Evolutionary conservation across 371 early-diverging fungal species (phyloP), one percentile per base, ranked within the genome.

Genomic region (Spiromyces aspiralis): DNA sequence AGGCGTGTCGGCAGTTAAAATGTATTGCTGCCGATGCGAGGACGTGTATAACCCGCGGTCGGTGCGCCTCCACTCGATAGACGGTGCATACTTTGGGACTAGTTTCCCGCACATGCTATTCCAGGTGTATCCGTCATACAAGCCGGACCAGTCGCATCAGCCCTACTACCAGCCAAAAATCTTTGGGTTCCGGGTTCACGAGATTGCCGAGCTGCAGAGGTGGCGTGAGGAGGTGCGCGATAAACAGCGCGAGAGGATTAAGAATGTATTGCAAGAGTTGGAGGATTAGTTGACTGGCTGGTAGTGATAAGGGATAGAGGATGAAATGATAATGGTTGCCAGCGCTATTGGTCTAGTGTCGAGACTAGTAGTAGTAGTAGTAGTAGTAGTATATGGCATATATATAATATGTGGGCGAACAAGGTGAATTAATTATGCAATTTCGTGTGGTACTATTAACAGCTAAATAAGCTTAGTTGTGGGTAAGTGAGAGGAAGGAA

Each of bases 51-150:
- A 80, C 55, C 93, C 98, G 21, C 83, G 81, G 64, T 83, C 85
- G 25, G 72, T 76, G 43, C 77, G 85, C 44, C 86, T 86, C 67
- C 75, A 75, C 4, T 57, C 75, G 28, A 78, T 98, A 27, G 99
- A 99, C 64, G 99, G 99, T 43, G 94, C 97, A 28, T 91, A 86
- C 59, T 99, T 95, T 70, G 98, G 98, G 25, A 88, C 89, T 22
- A 88, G 96, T 25, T 94, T 99, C 70, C 90, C 97, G 23, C 91
- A 94, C 60, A 81, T 99, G 77, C 73, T 99, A 35, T 87, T 97
- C 70, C 79, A 92, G 64, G 81, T 81, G 16, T 89, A 91, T 67
- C 87, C 94, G 23, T 78, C 90, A 47, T 72, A 84, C 41, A 66
- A 84, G 50, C 93, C 93, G 1, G 52, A 55, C 2, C 74, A 72